phyloP scores from a whole-genome alignment of 2,329 filamentous ascomycete genomes.

The Emmonsia crescens region DNA sequence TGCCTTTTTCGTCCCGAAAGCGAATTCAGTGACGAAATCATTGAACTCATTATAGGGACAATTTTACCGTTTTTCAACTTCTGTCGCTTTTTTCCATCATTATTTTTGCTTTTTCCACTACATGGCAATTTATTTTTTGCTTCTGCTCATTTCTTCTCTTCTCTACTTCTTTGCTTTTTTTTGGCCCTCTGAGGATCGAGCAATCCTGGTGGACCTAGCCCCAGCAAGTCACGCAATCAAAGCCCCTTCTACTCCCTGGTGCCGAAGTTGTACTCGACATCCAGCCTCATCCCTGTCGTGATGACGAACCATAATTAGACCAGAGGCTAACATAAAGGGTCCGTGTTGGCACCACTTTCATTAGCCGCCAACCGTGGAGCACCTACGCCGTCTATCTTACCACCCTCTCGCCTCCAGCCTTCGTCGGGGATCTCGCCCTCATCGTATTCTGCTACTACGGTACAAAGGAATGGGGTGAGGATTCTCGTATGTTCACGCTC shows the following conservation, averaged over 20 bases:
- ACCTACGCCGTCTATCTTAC: slow-evolving; percentile 88
- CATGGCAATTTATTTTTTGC: no score
- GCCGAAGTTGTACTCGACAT: background rate
- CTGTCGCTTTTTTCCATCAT: background rate
- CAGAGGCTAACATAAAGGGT: slow-evolving; percentile 20
- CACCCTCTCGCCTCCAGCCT: slow-evolving; percentile 80
- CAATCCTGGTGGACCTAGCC: slow-evolving; percentile 1
- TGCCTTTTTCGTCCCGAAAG: background rate
- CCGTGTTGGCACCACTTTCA: slow-evolving; percentile 11
- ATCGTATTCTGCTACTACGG: slow-evolving; percentile 59
- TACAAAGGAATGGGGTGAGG: slow-evolving; percentile 49
- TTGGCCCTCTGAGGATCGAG: slow-evolving; percentile 14
- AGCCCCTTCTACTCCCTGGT: background rate
- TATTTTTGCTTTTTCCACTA: background rate
- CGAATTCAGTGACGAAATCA: background rate
- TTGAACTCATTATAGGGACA: background rate
- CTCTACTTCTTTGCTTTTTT: background rate
- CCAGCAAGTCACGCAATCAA: slow-evolving; percentile 9
- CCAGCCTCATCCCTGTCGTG: slow-evolving; percentile 4
- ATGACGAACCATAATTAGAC: slow-evolving; percentile 6
- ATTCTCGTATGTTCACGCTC: slow-evolving; percentile 46
- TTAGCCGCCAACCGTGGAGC: slow-evolving; percentile 82
- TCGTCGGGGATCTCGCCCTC: slow-evolving; percentile 64
- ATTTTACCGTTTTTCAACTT: slow-evolving; percentile 7
- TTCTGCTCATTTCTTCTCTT: background rate